phyloP scores from a whole-genome alignment of 2,329 filamentous ascomycete genomes.

The Periconia digitata region DNA sequence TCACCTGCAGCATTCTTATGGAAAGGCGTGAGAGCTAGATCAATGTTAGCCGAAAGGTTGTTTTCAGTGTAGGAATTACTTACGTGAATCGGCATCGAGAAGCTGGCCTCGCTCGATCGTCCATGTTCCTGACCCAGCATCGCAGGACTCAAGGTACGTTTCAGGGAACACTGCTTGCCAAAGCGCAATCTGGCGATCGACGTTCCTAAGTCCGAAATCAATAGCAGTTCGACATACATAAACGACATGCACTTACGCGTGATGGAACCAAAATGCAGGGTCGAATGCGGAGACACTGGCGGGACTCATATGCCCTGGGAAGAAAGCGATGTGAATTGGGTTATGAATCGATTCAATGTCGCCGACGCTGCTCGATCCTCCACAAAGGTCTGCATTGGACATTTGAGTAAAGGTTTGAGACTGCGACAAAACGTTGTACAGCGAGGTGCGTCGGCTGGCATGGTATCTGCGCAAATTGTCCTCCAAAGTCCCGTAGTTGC shows the following conservation, averaged over 20 bases:
- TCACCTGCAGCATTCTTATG: conserved; percentile 19
- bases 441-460: conserved; percentile 5
- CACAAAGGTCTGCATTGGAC: not conserved
- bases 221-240: not conserved
- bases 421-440: conserved; percentile 17
- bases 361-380: conserved; percentile 2
- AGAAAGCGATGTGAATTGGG: conserved; percentile 8
- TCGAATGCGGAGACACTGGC: conserved; percentile 11
- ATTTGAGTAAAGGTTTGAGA: conserved; percentile 13
- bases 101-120: conserved; percentile 36
- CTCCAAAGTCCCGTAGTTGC: conserved; percentile 8
- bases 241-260: conserved; percentile 4
- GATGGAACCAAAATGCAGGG: conserved; percentile 19
- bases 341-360: conserved; percentile 13
- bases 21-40: conserved; percentile 20
- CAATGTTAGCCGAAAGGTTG: not conserved
- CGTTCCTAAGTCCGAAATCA: conserved; percentile 9
- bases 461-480: conserved; percentile 7
- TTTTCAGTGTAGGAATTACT: conserved; percentile 8
- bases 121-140: conserved; percentile 12
- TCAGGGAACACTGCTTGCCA: conserved; percentile 73
- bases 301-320: conserved; percentile 40
- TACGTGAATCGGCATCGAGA: conserved; percentile 54
- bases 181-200: conserved; percentile 60
- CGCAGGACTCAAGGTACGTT: conserved; percentile 59